Conservation (phyloP, 2,329 filamentous ascomycete species). For the Epicoccum sorghinum region DNA sequence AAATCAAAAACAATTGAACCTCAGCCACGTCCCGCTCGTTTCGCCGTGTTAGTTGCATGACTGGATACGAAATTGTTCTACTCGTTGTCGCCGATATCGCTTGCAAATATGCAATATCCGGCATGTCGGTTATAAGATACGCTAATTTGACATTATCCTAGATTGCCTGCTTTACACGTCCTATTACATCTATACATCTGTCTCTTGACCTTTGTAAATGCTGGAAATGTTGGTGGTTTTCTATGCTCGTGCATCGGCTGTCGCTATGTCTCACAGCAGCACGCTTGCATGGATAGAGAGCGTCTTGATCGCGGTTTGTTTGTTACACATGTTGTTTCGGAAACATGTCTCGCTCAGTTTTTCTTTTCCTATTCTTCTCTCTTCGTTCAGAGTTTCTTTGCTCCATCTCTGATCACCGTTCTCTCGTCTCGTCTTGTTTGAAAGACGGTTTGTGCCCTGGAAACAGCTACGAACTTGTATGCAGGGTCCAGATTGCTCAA, state of each 20-base stretch:
- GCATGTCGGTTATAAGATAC: background rate
- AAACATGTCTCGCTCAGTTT: constrained; percentile 19
- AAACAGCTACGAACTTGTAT: background rate
- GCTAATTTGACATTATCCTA: no score
- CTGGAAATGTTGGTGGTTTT: background rate
- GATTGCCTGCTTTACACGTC: no score
- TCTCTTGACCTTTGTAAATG: no score
- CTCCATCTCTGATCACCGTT: background rate
- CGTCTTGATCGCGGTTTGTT: constrained; percentile 23
- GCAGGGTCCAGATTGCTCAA: constrained; percentile 12
- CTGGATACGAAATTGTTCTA: no score
- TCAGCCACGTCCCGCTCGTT: no score
- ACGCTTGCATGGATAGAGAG: constrained; percentile 19
- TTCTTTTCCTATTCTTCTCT: constrained; percentile 8
- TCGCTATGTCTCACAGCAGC: constrained; percentile 30
- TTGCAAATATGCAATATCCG: background rate
- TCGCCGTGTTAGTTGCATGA: no score
- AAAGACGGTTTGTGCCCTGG: background rate
- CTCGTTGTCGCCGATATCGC: no score
- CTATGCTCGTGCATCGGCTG: constrained; percentile 22
- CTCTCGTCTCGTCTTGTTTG: background rate
- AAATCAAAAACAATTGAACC: constrained; percentile 14
- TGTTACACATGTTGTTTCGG: constrained; percentile 32
- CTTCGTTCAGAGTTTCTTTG: background rate
- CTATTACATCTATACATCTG: no score